Conservation (phyloP, 257 asterid species). For the Solanum etuberosum region DNA sequence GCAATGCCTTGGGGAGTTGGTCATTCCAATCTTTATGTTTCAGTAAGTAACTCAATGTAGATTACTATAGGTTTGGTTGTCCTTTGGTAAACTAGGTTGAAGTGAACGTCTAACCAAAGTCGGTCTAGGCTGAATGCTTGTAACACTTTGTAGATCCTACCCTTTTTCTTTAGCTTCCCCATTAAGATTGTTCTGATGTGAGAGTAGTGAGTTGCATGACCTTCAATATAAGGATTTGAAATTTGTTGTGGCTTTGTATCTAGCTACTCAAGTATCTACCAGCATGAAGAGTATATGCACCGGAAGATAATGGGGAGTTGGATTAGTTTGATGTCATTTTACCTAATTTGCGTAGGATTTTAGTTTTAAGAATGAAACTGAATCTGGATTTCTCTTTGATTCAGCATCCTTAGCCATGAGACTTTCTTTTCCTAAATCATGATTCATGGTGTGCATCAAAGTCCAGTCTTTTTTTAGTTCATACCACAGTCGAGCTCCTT, state of each 20-base stretch:
- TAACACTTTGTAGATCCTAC: neutral
- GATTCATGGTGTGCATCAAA: neutral
- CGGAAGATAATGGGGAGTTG: neutral
- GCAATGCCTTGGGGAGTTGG: neutral
- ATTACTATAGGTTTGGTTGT: neutral
- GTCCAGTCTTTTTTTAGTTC: neutral
- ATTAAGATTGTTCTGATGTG: neutral
- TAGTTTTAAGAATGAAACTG: neutral
- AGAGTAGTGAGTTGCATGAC: neutral
- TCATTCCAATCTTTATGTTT: neutral
- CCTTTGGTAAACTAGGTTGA: neutral
- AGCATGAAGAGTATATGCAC: neutral
- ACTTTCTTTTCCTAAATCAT: neutral
- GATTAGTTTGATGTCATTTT: neutral
- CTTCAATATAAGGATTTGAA: neutral
- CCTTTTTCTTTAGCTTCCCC: neutral
- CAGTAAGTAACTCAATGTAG: neutral
- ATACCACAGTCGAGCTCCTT: neutral
- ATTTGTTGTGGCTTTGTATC: neutral
- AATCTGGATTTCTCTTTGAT: neutral
- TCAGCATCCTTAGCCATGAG: neutral
- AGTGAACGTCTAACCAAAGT: neutral
- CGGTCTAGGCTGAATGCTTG: neutral
- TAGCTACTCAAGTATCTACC: neutral
- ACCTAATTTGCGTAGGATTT: neutral